Base-by-base conservation (phyloP, 805 yeast genomes). In the Helenozyma rhizophorensis region DNA sequence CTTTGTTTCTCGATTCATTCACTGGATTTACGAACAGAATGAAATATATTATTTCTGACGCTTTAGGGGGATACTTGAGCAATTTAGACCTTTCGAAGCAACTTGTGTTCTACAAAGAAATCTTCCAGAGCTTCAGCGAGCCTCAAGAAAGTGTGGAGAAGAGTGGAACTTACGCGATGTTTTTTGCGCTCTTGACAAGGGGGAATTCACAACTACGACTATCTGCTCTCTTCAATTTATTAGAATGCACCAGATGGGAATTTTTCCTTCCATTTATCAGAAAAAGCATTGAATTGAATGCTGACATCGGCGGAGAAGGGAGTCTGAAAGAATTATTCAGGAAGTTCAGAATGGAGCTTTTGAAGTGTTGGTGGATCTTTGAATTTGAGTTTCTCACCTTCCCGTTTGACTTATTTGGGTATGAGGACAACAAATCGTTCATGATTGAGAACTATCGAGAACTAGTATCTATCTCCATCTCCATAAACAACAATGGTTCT, bases 361-460 rank as follows among this genome's bases (percentile, higher is more conserved):
- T 75, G 28, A 66, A 58, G 34, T 55, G 55, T 14, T 75, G 79
- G 78, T 54, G 57, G 49, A 49, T 52, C n/a, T 57, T 54, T 32
- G 51, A 55, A 3, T 28, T 43, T 9, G 42, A 48, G 3, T 38
- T 72, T 10, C 33, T 37, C 0, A 42, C 44, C 1, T 72, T 74
- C 39, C 80, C 80, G 0, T 62, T 27, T 33, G 38, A 36, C 1
- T 34, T 70, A 1, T 64, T 76, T 43, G 73, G 59, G 0, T 72
- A 59, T 40, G 13, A 34, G 2, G 45, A 47, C 8, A 34, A 37
- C 3, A 25, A 33, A 2, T 57, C 56, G 1, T 71, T 74, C 39
- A 21, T 64, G 5, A 14, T 23, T 7, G 53, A 53, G 1, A 65
- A 63, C 39, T 57, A 54, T 32, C 50, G 48, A 15, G 62, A 68